These are phyloP conservation scores for Ogataea hybrid DNA, from an alignment of 1,139 yeast genomes.

Conservation along the genomic window DNA sequence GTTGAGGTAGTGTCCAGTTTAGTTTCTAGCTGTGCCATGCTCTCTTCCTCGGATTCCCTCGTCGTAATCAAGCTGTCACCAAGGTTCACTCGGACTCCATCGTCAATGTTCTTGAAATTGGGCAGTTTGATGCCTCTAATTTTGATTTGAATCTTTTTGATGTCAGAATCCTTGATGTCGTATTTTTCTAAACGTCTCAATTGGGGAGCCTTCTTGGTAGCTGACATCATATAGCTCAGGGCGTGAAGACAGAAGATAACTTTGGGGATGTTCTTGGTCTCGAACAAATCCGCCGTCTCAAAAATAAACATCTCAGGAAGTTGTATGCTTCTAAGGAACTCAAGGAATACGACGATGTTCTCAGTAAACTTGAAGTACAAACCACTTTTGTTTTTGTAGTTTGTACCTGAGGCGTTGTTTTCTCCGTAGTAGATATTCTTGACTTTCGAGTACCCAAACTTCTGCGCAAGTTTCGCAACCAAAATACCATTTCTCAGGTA, in stretches of 20 bases:
- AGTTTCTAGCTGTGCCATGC: too few relatives aligned
- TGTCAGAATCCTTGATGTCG: slow-evolving; percentile 50
- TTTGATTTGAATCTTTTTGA: slow-evolving; percentile 64
- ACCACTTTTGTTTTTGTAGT: slow-evolving; percentile 34
- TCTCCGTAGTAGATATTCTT: slow-evolving; percentile 49
- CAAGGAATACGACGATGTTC: slow-evolving; percentile 82
- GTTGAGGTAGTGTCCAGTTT: background rate
- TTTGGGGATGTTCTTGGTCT: slow-evolving; percentile 88
- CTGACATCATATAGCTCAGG: slow-evolving; percentile 65
- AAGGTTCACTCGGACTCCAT: slow-evolving; percentile 31
- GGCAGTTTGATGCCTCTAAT: slow-evolving; percentile 63
- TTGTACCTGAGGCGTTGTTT: slow-evolving; percentile 30
- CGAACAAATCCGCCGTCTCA: slow-evolving; percentile 90
- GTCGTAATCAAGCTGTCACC: slow-evolving; percentile 19
- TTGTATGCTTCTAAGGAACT: slow-evolving; percentile 63
- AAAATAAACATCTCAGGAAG: slow-evolving; percentile 87
- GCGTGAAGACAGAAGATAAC: slow-evolving; percentile 95
- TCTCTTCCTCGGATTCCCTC: background rate
- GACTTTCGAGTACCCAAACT: slow-evolving; percentile 68
- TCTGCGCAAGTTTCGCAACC: slow-evolving; percentile 74
- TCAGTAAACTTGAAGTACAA: slow-evolving; percentile 90
- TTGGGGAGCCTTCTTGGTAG: slow-evolving; percentile 52
- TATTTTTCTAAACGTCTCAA: slow-evolving; percentile 49
- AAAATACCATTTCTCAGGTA: slow-evolving; percentile 79
- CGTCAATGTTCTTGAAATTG: slow-evolving; percentile 46